These are phyloP conservation scores for Penicillium roqueforti DNA, from an alignment of 495 filamentous ascomycete species.

Conservation along the genomic window DNA sequence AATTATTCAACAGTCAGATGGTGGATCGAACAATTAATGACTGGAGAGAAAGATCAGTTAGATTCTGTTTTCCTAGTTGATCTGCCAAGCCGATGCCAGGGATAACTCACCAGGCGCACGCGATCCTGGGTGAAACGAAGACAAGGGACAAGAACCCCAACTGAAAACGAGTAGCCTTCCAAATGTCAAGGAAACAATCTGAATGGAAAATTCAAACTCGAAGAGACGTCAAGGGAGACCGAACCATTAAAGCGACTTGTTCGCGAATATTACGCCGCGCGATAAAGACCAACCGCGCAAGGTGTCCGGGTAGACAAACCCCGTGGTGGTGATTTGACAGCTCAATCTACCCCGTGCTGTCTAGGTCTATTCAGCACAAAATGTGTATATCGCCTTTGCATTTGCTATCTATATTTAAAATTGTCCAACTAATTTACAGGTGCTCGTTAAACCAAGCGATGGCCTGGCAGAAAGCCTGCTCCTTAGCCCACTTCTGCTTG, in stretches of 20 bases:
- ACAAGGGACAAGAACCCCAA: background rate
- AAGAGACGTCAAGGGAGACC: background rate
- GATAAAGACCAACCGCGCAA: slow-evolving; percentile 1
- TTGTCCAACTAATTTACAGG: slow-evolving; percentile 34
- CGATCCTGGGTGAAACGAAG: slow-evolving; percentile 7
- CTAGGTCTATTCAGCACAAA: background rate
- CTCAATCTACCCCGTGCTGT: background rate
- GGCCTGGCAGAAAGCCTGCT: slow-evolving; percentile 80
- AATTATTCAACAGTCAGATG: background rate
- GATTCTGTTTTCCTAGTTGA: background rate
- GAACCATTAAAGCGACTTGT: background rate
- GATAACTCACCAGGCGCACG: slow-evolving; percentile 27
- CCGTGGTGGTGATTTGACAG: background rate
- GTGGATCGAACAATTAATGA: background rate
- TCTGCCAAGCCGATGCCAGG: slow-evolving; percentile 14
- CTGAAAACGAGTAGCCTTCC: background rate
- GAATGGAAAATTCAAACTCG: background rate
- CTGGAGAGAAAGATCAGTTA: slow-evolving; percentile 4
- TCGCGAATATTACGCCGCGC: slow-evolving; percentile 1
- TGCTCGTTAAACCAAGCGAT: slow-evolving; percentile 70
- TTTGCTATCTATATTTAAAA: no score
- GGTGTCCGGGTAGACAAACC: no score
- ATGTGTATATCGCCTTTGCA: no score
- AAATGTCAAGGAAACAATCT: background rate
- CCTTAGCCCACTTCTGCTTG: slow-evolving; percentile 69